Evolutionary conservation across 108 stramenopile genomes (phyloP).

Genomic region (Nitzschia sp.): DNA sequence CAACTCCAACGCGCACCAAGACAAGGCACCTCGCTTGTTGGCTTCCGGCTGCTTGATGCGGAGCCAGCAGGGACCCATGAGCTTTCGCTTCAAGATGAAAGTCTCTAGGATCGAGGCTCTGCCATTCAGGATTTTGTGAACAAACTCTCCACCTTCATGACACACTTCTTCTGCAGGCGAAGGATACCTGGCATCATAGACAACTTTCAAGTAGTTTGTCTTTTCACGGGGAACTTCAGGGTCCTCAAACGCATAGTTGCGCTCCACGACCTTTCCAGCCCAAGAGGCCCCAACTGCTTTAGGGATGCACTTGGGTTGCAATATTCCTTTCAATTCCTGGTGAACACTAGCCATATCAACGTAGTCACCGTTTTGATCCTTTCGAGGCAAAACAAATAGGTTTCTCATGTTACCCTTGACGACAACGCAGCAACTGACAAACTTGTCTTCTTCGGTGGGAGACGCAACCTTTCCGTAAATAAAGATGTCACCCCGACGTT

Average conservation of each 20-base stretch:
- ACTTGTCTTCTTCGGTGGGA: constrained; percentile 28
- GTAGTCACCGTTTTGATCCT: constrained; percentile 44
- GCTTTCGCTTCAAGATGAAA: constrained; percentile 93
- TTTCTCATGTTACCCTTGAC: constrained; percentile 83
- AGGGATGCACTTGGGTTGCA: constrained; percentile 83
- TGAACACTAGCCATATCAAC: constrained; percentile 79
- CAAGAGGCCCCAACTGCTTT: constrained; percentile 68
- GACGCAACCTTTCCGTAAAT: constrained; percentile 91
- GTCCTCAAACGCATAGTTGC: constrained; percentile 96
- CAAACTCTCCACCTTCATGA: constrained; percentile 72
- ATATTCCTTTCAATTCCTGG: constrained; percentile 65
- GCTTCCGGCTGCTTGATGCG: constrained; percentile 70
- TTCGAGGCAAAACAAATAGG: constrained; percentile 92
- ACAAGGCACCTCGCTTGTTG: constrained; percentile 33
- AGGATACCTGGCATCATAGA: constrained; percentile 90
- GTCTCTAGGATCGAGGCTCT: constrained; percentile 86
- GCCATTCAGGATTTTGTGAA: constrained; percentile 89
- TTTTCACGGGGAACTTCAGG: constrained; percentile 84
- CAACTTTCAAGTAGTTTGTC: constrained; percentile 94
- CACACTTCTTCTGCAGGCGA: constrained; percentile 68
- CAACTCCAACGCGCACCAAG: constrained; percentile 94
- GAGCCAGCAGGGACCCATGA: constrained; percentile 99
- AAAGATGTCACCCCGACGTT: constrained; percentile 88
- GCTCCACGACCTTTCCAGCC: constrained; percentile 85
- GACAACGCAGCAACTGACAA: constrained; percentile 83